These are phyloP conservation scores for Clavispora carvajalis DNA, from an alignment of 805 yeast genomes.

Conservation along the genomic window DNA sequence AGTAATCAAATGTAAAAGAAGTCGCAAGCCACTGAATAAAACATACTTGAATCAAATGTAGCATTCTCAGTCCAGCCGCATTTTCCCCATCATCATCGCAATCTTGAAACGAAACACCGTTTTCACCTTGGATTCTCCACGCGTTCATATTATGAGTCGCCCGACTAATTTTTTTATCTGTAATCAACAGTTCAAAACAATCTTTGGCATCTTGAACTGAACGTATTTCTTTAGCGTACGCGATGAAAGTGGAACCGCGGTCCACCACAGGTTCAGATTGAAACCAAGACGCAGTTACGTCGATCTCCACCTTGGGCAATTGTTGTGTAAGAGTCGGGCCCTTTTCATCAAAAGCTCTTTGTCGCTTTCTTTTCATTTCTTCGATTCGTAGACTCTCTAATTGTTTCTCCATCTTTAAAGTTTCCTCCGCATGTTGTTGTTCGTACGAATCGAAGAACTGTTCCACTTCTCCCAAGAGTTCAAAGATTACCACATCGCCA, in stretches of 20 bases:
- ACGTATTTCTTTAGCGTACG: constrained; percentile 57
- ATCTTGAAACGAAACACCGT: constrained; percentile 65
- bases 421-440: constrained; percentile 5
- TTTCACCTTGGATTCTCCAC: constrained; percentile 63
- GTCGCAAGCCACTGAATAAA: too few species aligned
- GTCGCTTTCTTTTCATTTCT: not conserved
- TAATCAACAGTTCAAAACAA: constrained; percentile 45
- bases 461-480: constrained; percentile 64
- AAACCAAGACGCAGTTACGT: constrained; percentile 69
- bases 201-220: constrained; percentile 64
- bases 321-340: not conserved
- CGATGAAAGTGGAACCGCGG: constrained; percentile 81
- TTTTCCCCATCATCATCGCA: constrained; percentile 97
- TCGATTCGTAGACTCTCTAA: not conserved
- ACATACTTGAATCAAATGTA: constrained; percentile 65
- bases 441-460: constrained; percentile 36
- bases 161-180: constrained; percentile 60
- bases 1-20: too few species aligned
- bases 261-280: constrained; percentile 75
- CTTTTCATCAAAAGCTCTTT: not conserved
- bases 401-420: not conserved
- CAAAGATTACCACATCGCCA: constrained; percentile 77
- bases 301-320: constrained; percentile 12
- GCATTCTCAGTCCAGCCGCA: constrained; percentile 87
- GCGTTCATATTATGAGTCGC: constrained; percentile 84